Evolutionary conservation across 352 stramenopile genomes (phyloP).

Genomic region (Phytophthora hibernalis): DNA sequence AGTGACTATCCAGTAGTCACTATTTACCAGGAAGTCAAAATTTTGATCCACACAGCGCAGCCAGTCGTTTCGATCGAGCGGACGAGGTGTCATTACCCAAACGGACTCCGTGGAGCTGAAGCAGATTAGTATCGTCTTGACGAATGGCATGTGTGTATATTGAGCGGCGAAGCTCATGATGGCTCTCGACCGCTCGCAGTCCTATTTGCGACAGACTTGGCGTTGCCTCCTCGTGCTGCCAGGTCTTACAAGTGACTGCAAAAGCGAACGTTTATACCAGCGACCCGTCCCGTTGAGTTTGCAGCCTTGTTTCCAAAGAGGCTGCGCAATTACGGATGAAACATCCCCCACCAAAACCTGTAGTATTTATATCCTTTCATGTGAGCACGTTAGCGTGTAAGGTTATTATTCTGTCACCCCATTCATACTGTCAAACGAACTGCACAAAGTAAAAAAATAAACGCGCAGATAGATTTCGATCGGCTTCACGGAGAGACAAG

Average conservation of each 20-base stretch:
- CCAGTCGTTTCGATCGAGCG: slow-evolving; percentile 22
- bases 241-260: slow-evolving; percentile 89
- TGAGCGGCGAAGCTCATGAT: neutral
- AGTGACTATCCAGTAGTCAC: neutral
- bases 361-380: neutral
- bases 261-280: slow-evolving; percentile 88
- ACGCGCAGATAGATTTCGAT: slow-evolving; percentile 16
- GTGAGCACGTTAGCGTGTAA: neutral
- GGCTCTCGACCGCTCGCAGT: slow-evolving; percentile 53
- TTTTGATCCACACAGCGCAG: neutral
- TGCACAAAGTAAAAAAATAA: slow-evolving; percentile 18
- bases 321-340: slow-evolving; percentile 84
- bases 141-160: slow-evolving; percentile 16
- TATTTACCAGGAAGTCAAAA: neutral
- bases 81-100: slow-evolving; percentile 22
- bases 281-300: slow-evolving; percentile 87
- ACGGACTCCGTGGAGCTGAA: slow-evolving; percentile 3
- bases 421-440: neutral
- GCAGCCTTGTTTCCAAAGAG: slow-evolving; percentile 70
- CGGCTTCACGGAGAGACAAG: slow-evolving; percentile 15
- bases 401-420: too few species aligned
- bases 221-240: slow-evolving; percentile 58
- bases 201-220: slow-evolving; percentile 89
- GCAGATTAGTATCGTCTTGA: neutral
- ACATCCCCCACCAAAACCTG: slow-evolving; percentile 42